Evolutionary conservation across 2,329 filamentous ascomycete genomes (phyloP).

Genomic region (Colletotrichum magnum): DNA sequence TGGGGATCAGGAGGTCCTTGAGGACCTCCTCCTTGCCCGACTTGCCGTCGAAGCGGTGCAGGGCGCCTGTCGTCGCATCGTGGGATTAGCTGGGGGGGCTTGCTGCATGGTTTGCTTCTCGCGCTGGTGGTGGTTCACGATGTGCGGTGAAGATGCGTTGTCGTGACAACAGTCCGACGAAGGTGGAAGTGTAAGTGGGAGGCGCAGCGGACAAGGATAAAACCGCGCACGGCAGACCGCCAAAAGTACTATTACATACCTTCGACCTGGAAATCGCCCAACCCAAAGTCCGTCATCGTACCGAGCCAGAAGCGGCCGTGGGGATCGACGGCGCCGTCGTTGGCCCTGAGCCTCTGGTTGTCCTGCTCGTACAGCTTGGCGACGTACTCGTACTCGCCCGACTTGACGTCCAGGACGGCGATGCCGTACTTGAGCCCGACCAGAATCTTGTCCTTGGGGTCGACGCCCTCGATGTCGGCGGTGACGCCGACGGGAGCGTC

Average conservation of each 20-base stretch:
- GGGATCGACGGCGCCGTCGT: conserved; percentile 87
- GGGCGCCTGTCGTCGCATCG: conserved; percentile 66
- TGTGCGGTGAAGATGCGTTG: conserved; percentile 16
- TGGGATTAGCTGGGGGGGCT: conserved; percentile 8
- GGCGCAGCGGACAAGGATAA: conserved; percentile 5
- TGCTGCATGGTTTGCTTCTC: conserved; percentile 14
- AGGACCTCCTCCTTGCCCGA: conserved; percentile 72
- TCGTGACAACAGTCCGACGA: conserved; percentile 6
- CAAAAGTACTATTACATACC: conserved; percentile 54
- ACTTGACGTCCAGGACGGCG: conserved; percentile 79
- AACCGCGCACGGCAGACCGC: conserved; percentile 27
- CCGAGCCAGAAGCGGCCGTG: conserved; percentile 88
- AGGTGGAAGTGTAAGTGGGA: neutral
- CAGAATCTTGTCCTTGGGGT: conserved; percentile 75
- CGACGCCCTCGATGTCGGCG: conserved; percentile 80
- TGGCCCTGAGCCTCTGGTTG: conserved; percentile 74
- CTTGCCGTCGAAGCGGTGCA: conserved; percentile 80
- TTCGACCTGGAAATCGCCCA: conserved; percentile 72
- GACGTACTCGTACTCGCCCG: conserved; percentile 68
- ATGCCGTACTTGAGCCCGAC: conserved; percentile 87
- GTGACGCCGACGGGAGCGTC: conserved; percentile 75
- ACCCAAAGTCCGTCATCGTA: conserved; percentile 82
- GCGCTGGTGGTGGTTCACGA: neutral
- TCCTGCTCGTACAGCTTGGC: conserved; percentile 59
- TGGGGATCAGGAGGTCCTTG: conserved; percentile 81